phyloP scores from a whole-genome alignment of 257 asterid species.

The Vinca minor region DNA sequence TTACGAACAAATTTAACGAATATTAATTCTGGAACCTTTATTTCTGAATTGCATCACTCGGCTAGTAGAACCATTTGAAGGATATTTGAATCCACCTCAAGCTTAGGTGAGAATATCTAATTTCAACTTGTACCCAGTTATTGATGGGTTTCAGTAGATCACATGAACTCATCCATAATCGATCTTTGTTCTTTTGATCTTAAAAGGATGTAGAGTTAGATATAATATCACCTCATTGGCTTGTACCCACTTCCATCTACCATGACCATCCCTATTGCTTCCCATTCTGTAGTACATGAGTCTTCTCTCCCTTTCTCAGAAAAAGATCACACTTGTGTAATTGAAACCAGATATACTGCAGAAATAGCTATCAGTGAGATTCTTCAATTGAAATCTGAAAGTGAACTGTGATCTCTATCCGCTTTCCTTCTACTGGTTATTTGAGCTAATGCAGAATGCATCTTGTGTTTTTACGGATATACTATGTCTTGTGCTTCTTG shows the following conservation, averaged over 20 bases:
- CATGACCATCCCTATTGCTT: neutral
- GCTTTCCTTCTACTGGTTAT: neutral
- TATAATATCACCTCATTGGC: neutral
- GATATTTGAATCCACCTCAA: neutral
- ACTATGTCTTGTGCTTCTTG: neutral
- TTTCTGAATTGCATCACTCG: neutral
- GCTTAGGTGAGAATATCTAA: neutral
- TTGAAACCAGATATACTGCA: neutral
- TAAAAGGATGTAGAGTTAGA: too few species aligned
- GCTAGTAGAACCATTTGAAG: neutral
- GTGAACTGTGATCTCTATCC: neutral
- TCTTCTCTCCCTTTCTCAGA: neutral
- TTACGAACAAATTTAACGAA: neutral
- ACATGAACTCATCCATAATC: too few species aligned
- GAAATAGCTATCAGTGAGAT: neutral
- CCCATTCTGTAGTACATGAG: neutral
- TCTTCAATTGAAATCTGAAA: neutral
- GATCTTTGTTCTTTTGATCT: too few species aligned
- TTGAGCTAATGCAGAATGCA: neutral
- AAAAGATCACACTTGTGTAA: neutral
- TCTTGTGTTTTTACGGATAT: neutral
- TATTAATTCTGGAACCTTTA: neutral
- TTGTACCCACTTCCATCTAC: neutral
- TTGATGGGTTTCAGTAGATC: too few species aligned
- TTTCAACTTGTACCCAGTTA: neutral